Percentiles rank a stretch among this genome's conserved stretches.
Conservation (phyloP, 176 grass and related monocot species). For the Rhynchospora tenuis region DNA sequence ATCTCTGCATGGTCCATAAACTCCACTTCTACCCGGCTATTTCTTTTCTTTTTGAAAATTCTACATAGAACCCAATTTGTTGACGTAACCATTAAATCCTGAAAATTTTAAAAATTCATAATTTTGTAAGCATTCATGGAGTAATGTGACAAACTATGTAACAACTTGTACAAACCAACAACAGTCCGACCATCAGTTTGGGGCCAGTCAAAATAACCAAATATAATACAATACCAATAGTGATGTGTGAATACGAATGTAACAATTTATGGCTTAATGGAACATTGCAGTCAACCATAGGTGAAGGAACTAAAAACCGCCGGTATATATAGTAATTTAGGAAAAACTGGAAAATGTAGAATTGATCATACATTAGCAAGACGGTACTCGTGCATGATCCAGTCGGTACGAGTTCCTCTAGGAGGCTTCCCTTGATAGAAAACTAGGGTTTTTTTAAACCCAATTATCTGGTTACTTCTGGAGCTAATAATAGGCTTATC, state of each 20-base stretch:
- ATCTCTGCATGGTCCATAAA: slow-evolving; percentile 7
- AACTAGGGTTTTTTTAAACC: slow-evolving; percentile 31
- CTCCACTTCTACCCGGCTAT: slow-evolving; percentile 15
- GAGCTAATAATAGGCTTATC: slow-evolving; percentile 21
- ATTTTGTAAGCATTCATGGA: neutral
- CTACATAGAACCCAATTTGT: slow-evolving; percentile 30
- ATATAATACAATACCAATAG: neutral
- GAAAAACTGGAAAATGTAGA: neutral
- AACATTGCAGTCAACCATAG: neutral
- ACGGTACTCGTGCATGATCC: slow-evolving; percentile 41
- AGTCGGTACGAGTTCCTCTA: slow-evolving; percentile 8
- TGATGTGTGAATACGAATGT: neutral
- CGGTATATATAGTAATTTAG: neutral
- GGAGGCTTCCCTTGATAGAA: slow-evolving; percentile 30
- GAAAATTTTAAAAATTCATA: neutral
- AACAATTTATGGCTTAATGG: neutral
- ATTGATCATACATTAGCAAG: slow-evolving; percentile 18
- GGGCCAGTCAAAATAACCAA: neutral
- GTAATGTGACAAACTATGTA: neutral
- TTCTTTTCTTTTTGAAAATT: slow-evolving; percentile 41
- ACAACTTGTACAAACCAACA: slow-evolving; percentile 4
- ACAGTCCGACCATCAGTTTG: neutral
- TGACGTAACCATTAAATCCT: slow-evolving; percentile 7
- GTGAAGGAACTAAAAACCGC: neutral
- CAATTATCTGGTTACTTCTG: slow-evolving; percentile 26